phyloP scores from a whole-genome alignment of 169 alveolate species.

The Eimeria acervulina region DNA sequence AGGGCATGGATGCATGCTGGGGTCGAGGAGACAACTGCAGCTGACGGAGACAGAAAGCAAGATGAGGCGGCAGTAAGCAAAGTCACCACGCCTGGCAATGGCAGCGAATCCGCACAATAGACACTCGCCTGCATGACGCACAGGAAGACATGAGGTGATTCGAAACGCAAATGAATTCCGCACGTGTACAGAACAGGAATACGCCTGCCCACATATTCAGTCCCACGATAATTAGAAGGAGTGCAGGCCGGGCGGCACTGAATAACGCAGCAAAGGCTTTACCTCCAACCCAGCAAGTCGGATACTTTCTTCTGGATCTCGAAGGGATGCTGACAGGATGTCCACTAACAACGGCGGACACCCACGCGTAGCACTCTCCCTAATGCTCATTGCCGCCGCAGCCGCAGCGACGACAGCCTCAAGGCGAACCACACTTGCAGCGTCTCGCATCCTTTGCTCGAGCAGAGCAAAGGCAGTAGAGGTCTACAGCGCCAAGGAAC shows the following conservation, averaged over 20 bases:
- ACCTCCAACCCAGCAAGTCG: conserved; percentile 68
- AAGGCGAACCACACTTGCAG: conserved; percentile 45
- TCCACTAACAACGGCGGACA: conserved; percentile 11
- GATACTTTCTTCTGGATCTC: conserved; percentile 38
- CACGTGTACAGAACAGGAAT: background rate
- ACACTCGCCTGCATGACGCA: conserved; percentile 45
- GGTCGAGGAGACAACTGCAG: conserved; percentile 33
- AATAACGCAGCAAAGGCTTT: background rate
- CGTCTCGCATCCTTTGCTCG: conserved; percentile 64
- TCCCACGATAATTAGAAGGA: background rate
- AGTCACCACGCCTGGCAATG: conserved; percentile 33
- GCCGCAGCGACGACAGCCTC: conserved; percentile 71
- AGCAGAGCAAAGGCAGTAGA: conserved; percentile 35
- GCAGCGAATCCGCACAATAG: conserved; percentile 11
- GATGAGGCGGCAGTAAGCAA: conserved; percentile 49
- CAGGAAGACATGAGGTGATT: background rate
- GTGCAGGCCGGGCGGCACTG: background rate
- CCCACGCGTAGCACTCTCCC: background rate
- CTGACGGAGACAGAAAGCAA: conserved; percentile 61
- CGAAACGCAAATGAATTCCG: background rate
- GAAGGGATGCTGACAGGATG: conserved; percentile 37
- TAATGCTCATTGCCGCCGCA: conserved; percentile 28
- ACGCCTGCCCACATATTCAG: background rate
- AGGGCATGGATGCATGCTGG: conserved; percentile 35
- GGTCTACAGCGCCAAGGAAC: background rate